Conservation (phyloP, 2,329 filamentous ascomycete species). For the Alternaria arborescens region DNA sequence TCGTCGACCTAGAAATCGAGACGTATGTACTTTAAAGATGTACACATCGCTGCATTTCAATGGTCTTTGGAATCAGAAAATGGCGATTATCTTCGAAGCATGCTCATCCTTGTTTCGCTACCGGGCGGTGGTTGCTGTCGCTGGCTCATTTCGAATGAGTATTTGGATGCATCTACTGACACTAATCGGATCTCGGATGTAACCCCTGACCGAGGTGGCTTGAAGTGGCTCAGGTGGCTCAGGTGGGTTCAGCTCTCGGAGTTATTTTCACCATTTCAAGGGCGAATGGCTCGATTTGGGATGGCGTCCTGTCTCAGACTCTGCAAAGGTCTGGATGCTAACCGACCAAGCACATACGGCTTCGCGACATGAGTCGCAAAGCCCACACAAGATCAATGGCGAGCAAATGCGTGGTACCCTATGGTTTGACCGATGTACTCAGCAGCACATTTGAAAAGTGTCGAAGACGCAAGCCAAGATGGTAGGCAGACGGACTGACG, state of each 20-base stretch:
- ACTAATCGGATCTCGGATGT: constrained; percentile 8
- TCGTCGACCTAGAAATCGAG: neutral
- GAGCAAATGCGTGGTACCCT: neutral
- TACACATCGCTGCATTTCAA: neutral
- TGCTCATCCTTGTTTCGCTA: neutral
- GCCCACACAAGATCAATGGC: neutral
- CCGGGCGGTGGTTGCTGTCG: neutral
- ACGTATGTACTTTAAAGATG: neutral
- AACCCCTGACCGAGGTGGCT: neutral
- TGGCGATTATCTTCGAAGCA: neutral
- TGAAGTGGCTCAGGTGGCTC: neutral
- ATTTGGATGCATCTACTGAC: neutral
- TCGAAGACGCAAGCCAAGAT: neutral
- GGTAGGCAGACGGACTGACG: neutral
- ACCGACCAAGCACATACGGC: neutral
- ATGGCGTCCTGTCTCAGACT: neutral
- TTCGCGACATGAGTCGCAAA: neutral
- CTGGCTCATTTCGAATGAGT: neutral
- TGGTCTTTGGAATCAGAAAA: neutral
- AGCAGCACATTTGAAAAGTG: neutral
- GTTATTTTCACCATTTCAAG: neutral
- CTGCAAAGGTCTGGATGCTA: neutral
- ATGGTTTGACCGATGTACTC: neutral
- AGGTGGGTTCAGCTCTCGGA: neutral
- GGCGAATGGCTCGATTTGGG: constrained; percentile 1